A percentile compares a stretch with the other conserved stretches of the same genome.
Conservation (phyloP, 345 rosid genomes). For the Crucihimalaya himalaica region DNA sequence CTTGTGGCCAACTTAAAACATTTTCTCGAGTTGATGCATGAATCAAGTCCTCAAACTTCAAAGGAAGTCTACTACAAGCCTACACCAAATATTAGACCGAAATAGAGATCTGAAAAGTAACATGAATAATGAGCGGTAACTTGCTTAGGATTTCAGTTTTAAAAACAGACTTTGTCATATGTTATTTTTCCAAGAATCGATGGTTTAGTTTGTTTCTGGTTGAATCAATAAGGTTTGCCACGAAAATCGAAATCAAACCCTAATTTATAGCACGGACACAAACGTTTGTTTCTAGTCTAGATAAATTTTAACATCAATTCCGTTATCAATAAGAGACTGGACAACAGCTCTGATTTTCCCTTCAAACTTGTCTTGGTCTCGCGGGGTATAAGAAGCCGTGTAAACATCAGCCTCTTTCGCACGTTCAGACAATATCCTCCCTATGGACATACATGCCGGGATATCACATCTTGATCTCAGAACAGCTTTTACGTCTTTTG, state of each 20-base stretch:
- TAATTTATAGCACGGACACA: background rate
- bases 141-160: background rate
- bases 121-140: background rate
- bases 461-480: conserved; percentile 80
- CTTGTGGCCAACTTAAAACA: too few relatives aligned
- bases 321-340: conserved; percentile 84
- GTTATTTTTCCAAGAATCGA: background rate
- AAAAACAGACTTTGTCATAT: background rate
- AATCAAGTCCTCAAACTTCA: background rate
- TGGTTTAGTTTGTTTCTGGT: background rate
- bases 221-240: background rate
- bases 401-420: conserved; percentile 91
- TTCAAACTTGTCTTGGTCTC: conserved; percentile 94
- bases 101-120: background rate
- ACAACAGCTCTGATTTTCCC: conserved; percentile 94
- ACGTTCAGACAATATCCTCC: conserved; percentile 73
- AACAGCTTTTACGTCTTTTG: conserved; percentile 89
- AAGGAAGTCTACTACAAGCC: background rate
- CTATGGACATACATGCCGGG: conserved; percentile 85
- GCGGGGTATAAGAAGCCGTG: conserved; percentile 78
- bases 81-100: background rate
- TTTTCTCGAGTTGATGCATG: background rate
- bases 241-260: background rate
- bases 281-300: conserved; percentile 45
- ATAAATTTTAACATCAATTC: conserved; percentile 77